Base-by-base conservation (phyloP, 1,139 yeast genomes). In the Blastobotrys indianensis region DNA sequence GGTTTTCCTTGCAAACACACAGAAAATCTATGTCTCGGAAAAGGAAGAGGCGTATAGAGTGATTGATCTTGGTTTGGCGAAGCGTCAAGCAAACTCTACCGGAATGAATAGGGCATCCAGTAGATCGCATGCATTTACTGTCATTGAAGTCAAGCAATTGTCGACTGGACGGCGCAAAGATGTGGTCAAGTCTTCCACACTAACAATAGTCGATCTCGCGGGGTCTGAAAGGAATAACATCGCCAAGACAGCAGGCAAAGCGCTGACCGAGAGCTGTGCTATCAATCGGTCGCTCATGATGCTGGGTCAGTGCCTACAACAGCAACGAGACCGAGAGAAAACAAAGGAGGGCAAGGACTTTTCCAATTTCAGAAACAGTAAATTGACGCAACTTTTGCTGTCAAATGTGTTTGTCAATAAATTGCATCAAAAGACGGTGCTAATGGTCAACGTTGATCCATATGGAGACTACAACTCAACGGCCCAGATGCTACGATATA, bases 381-480 rank as follows among this genome's bases (percentile, higher is more conserved):
- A 73, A 50, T 60, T 76, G 13, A 73, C 77, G 2, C 70, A 76
- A 51, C 53, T 76, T 20, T 61, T 76, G 3, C 63, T 76, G 35
- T 64, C 74, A 32, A 77, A 75, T 53, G 67, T 70, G 41, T 68
- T 71, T 39, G 67, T 66, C 25, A 59, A 62, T 37, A 51, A 56
- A 16, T 60, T 66, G 39, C 48, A 65, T 64, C 47, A 60, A 41
- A 53, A 54, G 33, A 52, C 63, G 2, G 55, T 53, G 2, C 53
- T 65, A 36, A 55, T 82, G 25, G 75, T 82, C 34, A 83, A 82
- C 41, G 66, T 82, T 45, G 88, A 83, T 56, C 85, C 86, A 0
- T 76, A 74, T 52, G 84, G 83, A 20, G 67, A 64, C 45, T 78
- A 79, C 25, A 80, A 82, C 11, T 75, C 80, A 8, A 76, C 79